phyloP scores from a whole-genome alignment of 148 eudicot genomes.

The Spergularia marina region DNA sequence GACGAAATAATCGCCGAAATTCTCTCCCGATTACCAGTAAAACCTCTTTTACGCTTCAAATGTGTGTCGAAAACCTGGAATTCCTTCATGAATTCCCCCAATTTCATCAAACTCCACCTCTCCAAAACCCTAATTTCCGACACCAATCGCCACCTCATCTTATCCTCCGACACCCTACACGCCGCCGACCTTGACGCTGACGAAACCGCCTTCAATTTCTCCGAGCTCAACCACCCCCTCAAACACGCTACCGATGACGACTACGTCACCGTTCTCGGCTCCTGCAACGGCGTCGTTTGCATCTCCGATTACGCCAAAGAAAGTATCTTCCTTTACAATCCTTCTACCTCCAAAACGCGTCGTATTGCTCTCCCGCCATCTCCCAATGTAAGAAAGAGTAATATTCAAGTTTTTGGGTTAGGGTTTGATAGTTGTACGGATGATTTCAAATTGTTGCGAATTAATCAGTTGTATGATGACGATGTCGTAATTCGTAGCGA shows the following conservation, averaged over 20 bases:
- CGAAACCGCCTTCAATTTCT: neutral
- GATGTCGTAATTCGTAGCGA: neutral
- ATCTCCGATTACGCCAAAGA: neutral
- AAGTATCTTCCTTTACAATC: neutral
- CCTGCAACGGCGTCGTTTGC: slow-evolving; percentile 15
- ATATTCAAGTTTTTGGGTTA: neutral
- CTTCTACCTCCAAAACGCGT: neutral
- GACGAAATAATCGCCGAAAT: slow-evolving; percentile 3
- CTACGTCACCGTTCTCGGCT: neutral
- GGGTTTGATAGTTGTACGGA: neutral
- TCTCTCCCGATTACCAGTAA: neutral
- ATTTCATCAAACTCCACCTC: slow-evolving; percentile 14
- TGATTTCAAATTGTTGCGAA: neutral
- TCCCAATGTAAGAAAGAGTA: too few relatives aligned
- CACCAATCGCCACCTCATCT: neutral
- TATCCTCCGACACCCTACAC: neutral
- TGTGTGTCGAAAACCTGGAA: slow-evolving; percentile 1
- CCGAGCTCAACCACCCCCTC: slow-evolving; percentile 1
- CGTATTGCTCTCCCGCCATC: neutral
- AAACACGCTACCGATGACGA: neutral
- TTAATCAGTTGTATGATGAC: neutral
- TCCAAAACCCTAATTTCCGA: slow-evolving; percentile 15
- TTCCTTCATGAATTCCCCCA: neutral
- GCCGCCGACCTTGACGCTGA: neutral
- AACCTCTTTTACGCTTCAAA: slow-evolving; percentile 8